Conservation (phyloP, 164 flowering plant species). For the Protea cynaroides region DNA sequence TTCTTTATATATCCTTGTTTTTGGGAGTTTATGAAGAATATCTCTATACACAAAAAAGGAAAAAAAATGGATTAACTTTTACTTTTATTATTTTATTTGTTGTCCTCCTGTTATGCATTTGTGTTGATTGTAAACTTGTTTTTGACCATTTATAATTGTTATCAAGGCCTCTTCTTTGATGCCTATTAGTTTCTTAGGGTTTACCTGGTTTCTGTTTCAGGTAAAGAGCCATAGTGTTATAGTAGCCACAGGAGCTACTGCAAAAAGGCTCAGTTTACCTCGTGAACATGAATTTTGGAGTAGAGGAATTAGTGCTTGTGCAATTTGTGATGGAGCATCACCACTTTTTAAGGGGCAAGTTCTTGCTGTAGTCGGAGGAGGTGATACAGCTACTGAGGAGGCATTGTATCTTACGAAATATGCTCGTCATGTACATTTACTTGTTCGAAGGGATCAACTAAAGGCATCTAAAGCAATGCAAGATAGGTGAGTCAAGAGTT, state of each 20-base stretch:
- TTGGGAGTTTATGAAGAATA: too few relatives aligned
- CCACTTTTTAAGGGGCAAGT: slow-evolving; percentile 89
- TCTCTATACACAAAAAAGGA: too few relatives aligned
- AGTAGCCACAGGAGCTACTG: slow-evolving; percentile 91
- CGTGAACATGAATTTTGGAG: slow-evolving; percentile 98
- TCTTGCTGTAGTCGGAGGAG: slow-evolving; percentile 98
- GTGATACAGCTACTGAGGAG: slow-evolving; percentile 99
- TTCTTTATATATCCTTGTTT: too few relatives aligned
- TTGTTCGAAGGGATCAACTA: slow-evolving; percentile 75
- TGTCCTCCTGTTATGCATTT: background rate
- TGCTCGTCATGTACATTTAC: slow-evolving; percentile 94
- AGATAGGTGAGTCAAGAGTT: slow-evolving; percentile 62
- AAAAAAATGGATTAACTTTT: too few relatives aligned
- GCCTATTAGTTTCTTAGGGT: too few relatives aligned
- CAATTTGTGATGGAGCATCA: slow-evolving; percentile 98
- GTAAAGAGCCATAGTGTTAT: slow-evolving; percentile 83
- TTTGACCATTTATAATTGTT: too few relatives aligned
- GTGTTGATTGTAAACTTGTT: too few relatives aligned
- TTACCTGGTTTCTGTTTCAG: slow-evolving; percentile 31
- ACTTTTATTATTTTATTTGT: too few relatives aligned
- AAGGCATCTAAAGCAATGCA: slow-evolving; percentile 98
- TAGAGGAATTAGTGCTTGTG: slow-evolving; percentile 98
- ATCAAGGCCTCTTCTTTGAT: too few relatives aligned
- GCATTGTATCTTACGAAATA: slow-evolving; percentile 91
- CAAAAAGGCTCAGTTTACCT: slow-evolving; percentile 73